These are phyloP conservation scores for Fusarium compactum DNA, from an alignment of 2,329 filamentous ascomycete species.

Conservation along the genomic window DNA sequence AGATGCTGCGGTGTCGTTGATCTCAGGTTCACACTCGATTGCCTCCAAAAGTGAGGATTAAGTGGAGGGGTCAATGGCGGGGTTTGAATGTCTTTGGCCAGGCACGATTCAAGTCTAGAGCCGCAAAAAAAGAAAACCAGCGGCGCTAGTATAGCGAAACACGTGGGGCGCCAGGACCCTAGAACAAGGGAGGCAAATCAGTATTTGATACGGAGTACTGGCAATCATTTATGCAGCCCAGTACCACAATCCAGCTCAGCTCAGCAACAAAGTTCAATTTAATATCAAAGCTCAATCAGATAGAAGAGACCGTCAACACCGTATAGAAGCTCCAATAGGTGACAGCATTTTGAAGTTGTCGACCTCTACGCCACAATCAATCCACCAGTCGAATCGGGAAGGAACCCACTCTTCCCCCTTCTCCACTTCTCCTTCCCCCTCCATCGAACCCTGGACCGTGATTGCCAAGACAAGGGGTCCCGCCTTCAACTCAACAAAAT, in stretches of 20 bases:
- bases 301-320: background rate
- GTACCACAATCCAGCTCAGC: background rate
- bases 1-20: background rate
- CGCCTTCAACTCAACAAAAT: conserved; percentile 52
- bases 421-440: conserved; percentile 11
- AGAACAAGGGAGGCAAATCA: conserved; percentile 15
- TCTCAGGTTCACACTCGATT: background rate
- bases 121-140: conserved; percentile 26
- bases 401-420: background rate
- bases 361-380: conserved; percentile 14
- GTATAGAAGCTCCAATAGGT: background rate
- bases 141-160: conserved; percentile 25
- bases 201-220: background rate
- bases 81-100: conserved; percentile 8
- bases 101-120: conserved; percentile 13
- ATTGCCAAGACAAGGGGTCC: conserved; percentile 41
- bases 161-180: conserved; percentile 38
- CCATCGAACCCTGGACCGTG: conserved; percentile 35
- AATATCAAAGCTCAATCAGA: background rate
- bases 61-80: conserved; percentile 16
- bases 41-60: conserved; percentile 2
- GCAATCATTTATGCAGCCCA: background rate
- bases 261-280: background rate
- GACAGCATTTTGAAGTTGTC: background rate
- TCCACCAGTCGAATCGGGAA: conserved; percentile 27